Base-by-base conservation (phyloP, 352 stramenopile genomes). In the Phytophthora fragariae region DNA sequence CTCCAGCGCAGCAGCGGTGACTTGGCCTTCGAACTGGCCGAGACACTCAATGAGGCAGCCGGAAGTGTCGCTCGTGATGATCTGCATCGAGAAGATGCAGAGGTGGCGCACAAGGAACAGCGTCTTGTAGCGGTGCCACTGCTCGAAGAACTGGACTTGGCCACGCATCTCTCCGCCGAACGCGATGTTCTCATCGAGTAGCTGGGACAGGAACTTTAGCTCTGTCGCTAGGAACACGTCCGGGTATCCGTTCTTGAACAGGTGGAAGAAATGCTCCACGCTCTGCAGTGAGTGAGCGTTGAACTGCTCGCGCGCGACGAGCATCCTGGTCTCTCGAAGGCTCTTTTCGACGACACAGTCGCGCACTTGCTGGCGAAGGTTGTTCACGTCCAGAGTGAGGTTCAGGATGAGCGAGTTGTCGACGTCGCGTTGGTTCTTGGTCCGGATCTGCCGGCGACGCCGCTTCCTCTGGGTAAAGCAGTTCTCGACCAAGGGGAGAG, bases 91-190 rank as follows among this genome's bases (percentile, higher is more conserved):
- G 11, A 41, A 65, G 49, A 77, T 61, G 8, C 41, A 10, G 21
- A 76, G 69, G 2, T 52, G 61, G 5, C 63, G 72, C 4, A 81
- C 61, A 3, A 57, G 73, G 19, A 90, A 80, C 44, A 86, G 19
- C 15, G 70, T 50, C 63, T 82, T 87, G 70, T 87, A 87, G 39
- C 72, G 68, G 1, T 50, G 63, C 82, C 82, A 85, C 52, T 88
- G 81, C 47, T 85, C 76, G 14, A 83, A 73, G 47, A 90, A 80
- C 9, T 76, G 53, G 0, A 49, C 41, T 29, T 62, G 19, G 1
- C 76, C 77, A 9, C 12, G 41, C 10, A 68, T 31, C 9, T 53
- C 46, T 19, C 65, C 60, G 1, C 64, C 70, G 29, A 84, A 62
- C 12, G 29, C 21, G 39, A 86, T 53, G 19, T 83, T 54, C 12